A percentile compares a stretch with the other conserved stretches of the same genome.
These are phyloP conservation scores for Saccharomycopsis synnaedendra DNA, from an alignment of 805 yeast genomes.

Conservation along the genomic window DNA sequence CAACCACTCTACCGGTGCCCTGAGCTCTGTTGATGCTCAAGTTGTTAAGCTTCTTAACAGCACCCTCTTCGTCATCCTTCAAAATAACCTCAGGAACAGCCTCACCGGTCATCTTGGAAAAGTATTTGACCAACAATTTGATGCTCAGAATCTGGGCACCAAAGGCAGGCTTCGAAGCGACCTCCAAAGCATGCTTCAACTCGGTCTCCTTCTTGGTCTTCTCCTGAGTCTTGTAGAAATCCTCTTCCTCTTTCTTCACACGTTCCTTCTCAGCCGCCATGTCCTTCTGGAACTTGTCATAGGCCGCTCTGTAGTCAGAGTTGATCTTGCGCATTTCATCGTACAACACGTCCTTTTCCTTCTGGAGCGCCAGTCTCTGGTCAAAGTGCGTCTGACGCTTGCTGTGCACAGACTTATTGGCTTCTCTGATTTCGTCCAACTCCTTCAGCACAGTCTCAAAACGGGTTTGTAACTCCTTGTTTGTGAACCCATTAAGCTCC, in stretches of 20 bases:
- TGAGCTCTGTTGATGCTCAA: slow-evolving; percentile 10
- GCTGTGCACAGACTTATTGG: slow-evolving; percentile 50
- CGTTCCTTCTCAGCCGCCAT: slow-evolving; percentile 67
- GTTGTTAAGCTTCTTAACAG: slow-evolving; percentile 18
- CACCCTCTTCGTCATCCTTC: slow-evolving; percentile 49
- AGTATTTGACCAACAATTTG: slow-evolving; percentile 56
- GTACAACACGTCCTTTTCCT: slow-evolving; percentile 59
- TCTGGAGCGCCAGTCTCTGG: slow-evolving; percentile 56
- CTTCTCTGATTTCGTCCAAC: slow-evolving; percentile 52
- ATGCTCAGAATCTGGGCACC: slow-evolving; percentile 66
- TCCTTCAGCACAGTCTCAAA: slow-evolving; percentile 60
- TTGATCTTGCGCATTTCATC: slow-evolving; percentile 56
- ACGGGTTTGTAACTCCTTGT: slow-evolving; percentile 54
- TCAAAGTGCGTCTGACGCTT: slow-evolving; percentile 54
- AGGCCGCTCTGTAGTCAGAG: slow-evolving; percentile 65
- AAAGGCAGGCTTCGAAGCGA: slow-evolving; percentile 73
- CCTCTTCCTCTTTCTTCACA: slow-evolving; percentile 41
- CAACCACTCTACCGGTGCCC: slow-evolving; percentile 36
- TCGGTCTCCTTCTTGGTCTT: slow-evolving; percentile 43
- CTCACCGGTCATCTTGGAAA: slow-evolving; percentile 21
- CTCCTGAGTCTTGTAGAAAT: slow-evolving; percentile 34
- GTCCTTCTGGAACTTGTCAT: slow-evolving; percentile 55
- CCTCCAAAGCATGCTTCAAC: slow-evolving; percentile 60
- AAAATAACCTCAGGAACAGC: slow-evolving; percentile 12
- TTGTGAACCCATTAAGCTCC: slow-evolving; percentile 40